A percentile compares a stretch with the other conserved stretches of the same genome.
Evolutionary conservation across 768 basidiomycete species (phyloP).

Genomic region (Tulasnella calospora): DNA sequence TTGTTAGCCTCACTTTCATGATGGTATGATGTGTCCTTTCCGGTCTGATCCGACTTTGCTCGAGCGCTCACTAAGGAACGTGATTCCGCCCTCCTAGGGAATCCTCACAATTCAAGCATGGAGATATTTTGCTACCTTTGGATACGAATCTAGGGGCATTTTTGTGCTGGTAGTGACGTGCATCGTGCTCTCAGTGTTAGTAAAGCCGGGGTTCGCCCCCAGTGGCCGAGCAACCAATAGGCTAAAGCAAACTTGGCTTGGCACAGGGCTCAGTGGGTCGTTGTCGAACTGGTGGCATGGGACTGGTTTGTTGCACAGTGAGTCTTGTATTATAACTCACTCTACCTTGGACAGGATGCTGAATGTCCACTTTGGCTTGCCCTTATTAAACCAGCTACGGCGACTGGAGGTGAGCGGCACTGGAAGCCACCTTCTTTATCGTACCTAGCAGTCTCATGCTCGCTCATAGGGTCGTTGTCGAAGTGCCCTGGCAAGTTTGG

Average conservation of each 20-base stretch:
- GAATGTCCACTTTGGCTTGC: no score
- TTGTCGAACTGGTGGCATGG: neutral
- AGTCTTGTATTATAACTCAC: neutral
- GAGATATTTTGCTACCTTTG: neutral
- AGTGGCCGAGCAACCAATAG: neutral
- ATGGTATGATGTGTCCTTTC: neutral
- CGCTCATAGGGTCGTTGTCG: neutral
- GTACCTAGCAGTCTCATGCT: no score
- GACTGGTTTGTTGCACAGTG: neutral
- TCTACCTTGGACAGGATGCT: no score
- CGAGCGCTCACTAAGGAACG: neutral
- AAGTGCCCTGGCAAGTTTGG: neutral
- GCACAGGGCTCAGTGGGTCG: neutral
- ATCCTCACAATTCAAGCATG: neutral
- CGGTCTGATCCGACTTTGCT: neutral
- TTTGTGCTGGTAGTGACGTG: neutral
- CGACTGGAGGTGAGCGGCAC: neutral
- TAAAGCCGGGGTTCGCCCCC: neutral
- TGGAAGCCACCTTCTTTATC: neutral
- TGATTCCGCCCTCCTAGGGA: neutral
- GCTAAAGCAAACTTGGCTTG: neutral
- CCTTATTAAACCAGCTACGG: neutral
- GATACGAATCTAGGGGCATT: neutral
- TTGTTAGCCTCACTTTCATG: neutral
- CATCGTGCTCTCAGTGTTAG: conserved; percentile 4